phyloP scores from a whole-genome alignment of 345 rosid species.

The Eucalyptus curtisii region DNA sequence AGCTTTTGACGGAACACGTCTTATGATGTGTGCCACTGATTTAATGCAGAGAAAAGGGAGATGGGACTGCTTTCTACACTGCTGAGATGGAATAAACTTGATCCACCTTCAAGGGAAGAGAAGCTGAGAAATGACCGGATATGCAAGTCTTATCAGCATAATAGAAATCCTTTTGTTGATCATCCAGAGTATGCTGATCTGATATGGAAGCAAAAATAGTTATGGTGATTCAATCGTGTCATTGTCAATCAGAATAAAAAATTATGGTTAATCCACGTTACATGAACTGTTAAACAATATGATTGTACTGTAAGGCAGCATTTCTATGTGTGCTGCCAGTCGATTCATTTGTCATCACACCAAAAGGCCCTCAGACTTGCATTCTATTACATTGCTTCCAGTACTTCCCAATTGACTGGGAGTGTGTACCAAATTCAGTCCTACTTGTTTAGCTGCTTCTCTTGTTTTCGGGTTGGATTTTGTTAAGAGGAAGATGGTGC shows the following conservation, averaged over 20 bases:
- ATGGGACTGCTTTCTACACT: conserved; percentile 7
- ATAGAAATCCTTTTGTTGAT: conserved; percentile 1
- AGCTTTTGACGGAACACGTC: background rate
- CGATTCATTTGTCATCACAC: background rate
- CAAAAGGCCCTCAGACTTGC: background rate
- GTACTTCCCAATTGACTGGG: background rate
- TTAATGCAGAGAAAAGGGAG: background rate
- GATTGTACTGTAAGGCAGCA: background rate
- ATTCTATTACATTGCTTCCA: background rate
- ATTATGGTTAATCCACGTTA: background rate
- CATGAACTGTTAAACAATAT: background rate
- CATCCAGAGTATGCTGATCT: conserved; percentile 4
- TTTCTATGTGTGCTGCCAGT: background rate
- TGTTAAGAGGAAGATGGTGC: background rate
- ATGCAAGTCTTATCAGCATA: conserved; percentile 4
- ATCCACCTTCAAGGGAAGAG: conserved; percentile 4
- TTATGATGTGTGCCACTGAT: background rate
- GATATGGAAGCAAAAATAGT: background rate
- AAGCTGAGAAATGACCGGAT: conserved; percentile 4
- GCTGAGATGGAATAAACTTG: conserved; percentile 1
- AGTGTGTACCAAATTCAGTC: background rate
- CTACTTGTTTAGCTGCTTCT: background rate
- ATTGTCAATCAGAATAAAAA: background rate
- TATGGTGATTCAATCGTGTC: background rate
- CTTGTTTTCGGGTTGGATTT: background rate